Percentiles rank a stretch among this genome's conserved stretches.
Evolutionary conservation across 163 green algal species (phyloP).

Genomic region (Prototheca wickerhamii): DNA sequence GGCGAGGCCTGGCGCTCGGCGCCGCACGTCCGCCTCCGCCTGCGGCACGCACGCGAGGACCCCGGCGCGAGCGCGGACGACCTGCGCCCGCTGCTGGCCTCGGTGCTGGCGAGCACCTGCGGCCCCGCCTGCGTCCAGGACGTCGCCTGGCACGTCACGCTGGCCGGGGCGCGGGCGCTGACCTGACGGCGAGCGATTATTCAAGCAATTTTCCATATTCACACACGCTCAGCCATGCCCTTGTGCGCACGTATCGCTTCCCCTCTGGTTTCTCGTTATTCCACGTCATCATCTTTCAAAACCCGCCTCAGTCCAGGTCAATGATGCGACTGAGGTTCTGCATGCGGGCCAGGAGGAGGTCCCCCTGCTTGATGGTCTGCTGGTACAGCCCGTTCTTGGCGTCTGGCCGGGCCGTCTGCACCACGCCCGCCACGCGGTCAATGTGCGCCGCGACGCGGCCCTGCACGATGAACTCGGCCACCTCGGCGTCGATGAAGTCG

Average conservation of each 20-base stretch:
- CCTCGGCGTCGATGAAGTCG: conserved; percentile 82
- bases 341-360: conserved; percentile 88
- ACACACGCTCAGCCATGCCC: too few species aligned
- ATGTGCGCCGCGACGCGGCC: conserved; percentile 89
- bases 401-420: conserved; percentile 92
- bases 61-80: neutral
- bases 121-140: too few species aligned
- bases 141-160: too few species aligned
- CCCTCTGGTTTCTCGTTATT: too few species aligned
- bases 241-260: too few species aligned
- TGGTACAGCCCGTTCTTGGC: conserved; percentile 92
- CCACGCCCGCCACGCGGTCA: conserved; percentile 89
- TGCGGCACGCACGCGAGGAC: neutral
- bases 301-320: conserved; percentile 76
- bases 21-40: conserved; percentile 17
- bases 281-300: too few species aligned
- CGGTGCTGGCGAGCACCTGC: too few species aligned
- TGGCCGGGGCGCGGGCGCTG: too few species aligned
- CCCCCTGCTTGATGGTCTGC: conserved; percentile 84
- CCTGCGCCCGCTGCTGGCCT: too few species aligned
- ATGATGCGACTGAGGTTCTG: conserved; percentile 91
- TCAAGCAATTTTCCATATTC: too few species aligned
- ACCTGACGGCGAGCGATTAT: too few species aligned
- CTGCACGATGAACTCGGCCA: conserved; percentile 85
- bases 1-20: conserved; percentile 19